phyloP scores from a whole-genome alignment of 345 rosid genomes.

The Ailanthus altissimus region DNA sequence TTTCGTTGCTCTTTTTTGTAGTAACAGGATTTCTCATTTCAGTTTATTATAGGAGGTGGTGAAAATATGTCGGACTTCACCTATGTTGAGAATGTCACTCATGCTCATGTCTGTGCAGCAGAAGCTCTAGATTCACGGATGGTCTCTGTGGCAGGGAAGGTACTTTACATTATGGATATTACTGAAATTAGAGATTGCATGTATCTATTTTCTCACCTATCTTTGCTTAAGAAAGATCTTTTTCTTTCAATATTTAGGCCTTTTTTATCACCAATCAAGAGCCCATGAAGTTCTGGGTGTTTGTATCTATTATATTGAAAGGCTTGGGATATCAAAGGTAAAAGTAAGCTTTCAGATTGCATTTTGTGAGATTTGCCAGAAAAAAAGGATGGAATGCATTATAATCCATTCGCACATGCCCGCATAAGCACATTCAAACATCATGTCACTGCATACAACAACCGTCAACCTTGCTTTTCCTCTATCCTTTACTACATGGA shows the following conservation, averaged over 20 bases:
- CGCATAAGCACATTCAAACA: background rate
- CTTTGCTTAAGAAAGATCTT: conserved; percentile 12
- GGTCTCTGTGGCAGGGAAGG: conserved; percentile 93
- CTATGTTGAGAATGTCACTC: conserved; percentile 80
- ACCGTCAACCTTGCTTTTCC: background rate
- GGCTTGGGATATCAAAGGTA: conserved; percentile 91
- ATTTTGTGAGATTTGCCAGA: conserved; percentile 5
- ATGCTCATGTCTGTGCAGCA: conserved; percentile 79
- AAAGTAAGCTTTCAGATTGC: conserved; percentile 19
- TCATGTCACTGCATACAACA: background rate
- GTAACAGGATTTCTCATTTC: conserved; percentile 54
- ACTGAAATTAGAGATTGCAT: background rate
- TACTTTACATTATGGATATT: conserved; percentile 28
- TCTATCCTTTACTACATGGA: background rate
- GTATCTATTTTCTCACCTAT: background rate
- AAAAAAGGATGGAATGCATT: background rate
- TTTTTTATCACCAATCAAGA: conserved; percentile 85
- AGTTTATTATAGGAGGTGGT: conserved; percentile 83
- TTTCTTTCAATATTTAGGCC: conserved; percentile 55
- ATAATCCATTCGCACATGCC: background rate
- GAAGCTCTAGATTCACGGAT: conserved; percentile 70
- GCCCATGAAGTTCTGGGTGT: conserved; percentile 79
- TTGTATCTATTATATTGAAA: conserved; percentile 61
- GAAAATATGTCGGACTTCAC: conserved; percentile 90
- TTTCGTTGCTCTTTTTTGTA: conserved; percentile 13